These are phyloP conservation scores for Pseudoscleropodium purum DNA, from an alignment of 225 moss, liverwort and hornwort species.

Conservation along the genomic window DNA sequence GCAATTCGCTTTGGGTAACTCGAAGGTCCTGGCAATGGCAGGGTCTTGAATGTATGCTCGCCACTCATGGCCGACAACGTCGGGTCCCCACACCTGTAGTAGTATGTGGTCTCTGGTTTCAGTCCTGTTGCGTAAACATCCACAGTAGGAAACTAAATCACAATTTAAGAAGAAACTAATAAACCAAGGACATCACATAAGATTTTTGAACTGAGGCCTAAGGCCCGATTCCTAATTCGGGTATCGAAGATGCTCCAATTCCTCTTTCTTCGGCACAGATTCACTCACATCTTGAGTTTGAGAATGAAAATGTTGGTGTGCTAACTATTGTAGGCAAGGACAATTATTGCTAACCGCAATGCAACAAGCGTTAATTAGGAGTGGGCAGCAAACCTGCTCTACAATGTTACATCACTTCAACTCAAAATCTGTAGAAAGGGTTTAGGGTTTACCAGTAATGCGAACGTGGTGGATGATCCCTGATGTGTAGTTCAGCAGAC, in stretches of 20 bases:
- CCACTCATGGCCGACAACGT: conserved; percentile 46
- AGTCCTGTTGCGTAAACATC: conserved; percentile 28
- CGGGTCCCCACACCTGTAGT: conserved; percentile 73
- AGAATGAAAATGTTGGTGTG: background rate
- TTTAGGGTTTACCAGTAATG: conserved; percentile 33
- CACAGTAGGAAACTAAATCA: background rate
- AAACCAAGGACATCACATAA: background rate
- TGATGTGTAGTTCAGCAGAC: conserved; percentile 64
- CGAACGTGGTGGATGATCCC: conserved; percentile 92
- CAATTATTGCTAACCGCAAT: too few species aligned
- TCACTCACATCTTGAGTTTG: background rate
- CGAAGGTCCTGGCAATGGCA: conserved; percentile 49
- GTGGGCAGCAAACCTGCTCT: background rate
- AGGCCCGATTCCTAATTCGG: background rate
- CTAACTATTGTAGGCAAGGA: background rate
- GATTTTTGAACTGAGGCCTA: background rate
- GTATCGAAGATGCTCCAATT: background rate
- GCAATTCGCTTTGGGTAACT: conserved; percentile 61
- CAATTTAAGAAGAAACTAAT: background rate
- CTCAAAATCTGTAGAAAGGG: background rate
- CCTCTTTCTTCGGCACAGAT: background rate
- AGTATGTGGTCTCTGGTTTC: conserved; percentile 45
- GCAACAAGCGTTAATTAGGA: background rate
- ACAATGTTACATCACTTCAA: background rate
- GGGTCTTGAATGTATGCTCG: conserved; percentile 54